Base-by-base conservation (phyloP, 495 filamentous ascomycete genomes). In the Aspergillus steynii region DNA sequence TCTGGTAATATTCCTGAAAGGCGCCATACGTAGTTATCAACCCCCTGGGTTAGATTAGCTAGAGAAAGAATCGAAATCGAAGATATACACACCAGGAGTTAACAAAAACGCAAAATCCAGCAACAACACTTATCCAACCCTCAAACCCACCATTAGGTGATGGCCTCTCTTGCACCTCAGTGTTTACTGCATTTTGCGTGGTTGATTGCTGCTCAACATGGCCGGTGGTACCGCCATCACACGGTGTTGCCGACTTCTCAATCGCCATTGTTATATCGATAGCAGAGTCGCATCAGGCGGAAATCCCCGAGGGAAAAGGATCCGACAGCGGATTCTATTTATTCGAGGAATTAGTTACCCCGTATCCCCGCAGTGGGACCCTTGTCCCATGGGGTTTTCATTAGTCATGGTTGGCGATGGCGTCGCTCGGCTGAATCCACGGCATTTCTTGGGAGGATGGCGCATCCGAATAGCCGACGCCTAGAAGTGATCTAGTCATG, bases 1-100 rank as follows among this genome's bases (percentile, higher is more conserved):
- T 57, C 61, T 78, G 60, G 46, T 77, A 77, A 62, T 79, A 82
- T 4, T 71, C 68, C 49, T 84, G 81, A 56, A 79, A 85, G 6
- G 74, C 74, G 5, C 82, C 81, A 55, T 78, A 83, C 4, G 70
- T 71, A 56, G 76, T 79, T 25, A 79, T 62, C 5, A 83, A 50
- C 0, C 82, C 83, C 74, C 72, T 48, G 5, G 6, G 5, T 4
- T 34, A 9, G 31, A 9, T 34, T 34, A 34, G 31, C 31, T 34
- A 34, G 31, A 34, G 31, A 34, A 34, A 1, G 5, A 34, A 7
- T 4, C 9, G 1, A 9, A 34, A 7, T 9, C 31, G 31, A 34
- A 34, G 6, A 1, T 34, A 34, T 34, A 34, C 31, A 34, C 31
- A 34, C 31, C 31, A 34, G 31, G 31, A 34, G 31, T 34, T 34